Evolutionary conservation across 306 rosid species (phyloP), one percentile per base, ranked within the genome.

Genomic region (Mimosa bimucronata): DNA sequence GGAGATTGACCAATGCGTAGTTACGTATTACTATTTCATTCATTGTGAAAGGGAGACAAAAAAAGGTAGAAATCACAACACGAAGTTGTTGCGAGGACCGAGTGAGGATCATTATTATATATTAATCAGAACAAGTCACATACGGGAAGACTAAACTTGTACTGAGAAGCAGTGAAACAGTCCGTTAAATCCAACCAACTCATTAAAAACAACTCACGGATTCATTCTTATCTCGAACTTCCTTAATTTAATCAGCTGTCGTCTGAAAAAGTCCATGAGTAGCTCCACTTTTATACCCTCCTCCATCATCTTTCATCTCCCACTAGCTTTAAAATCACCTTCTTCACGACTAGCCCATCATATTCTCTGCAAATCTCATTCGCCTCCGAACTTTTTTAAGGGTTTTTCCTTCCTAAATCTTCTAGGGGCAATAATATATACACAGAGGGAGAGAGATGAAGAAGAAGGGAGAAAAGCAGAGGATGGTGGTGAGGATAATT

Each of bases 401-500:
- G 34, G 19, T 28, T 26, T 13, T 12, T 53, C 37, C 0, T 25
- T 60, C 66, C 31, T 25, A 25, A 12, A 11, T 60, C 66, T 60
- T 12, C 66, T 13, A 1, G 31, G 37, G 2, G 66, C 37, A 4
- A 26, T 34, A 28, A 60, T 26, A 58, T 10, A 55, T 52, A 53
- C 7, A 18, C 9, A 66, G 21, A 48, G 61, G 46, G 65, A 40
- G 38, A 48, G 62, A 61, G 45, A 60, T 72, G 58, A 84, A 12
- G 55, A 88, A 72, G 79, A 83, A 73, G 72, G 71, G 71, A 38
- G 83, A 79, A 8, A 82, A 50, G 40, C 69, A 83, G 76, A 93
- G 30, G 84, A 70, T 9, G 75, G 81, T 91, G 29, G 23, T 86
- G 65, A 74, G 89, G 73, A 80, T 93, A 71, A 76, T 91, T 5